Evolutionary conservation across 352 stramenopile species (phyloP).

Genomic region (Phytophthora tubulina): DNA sequence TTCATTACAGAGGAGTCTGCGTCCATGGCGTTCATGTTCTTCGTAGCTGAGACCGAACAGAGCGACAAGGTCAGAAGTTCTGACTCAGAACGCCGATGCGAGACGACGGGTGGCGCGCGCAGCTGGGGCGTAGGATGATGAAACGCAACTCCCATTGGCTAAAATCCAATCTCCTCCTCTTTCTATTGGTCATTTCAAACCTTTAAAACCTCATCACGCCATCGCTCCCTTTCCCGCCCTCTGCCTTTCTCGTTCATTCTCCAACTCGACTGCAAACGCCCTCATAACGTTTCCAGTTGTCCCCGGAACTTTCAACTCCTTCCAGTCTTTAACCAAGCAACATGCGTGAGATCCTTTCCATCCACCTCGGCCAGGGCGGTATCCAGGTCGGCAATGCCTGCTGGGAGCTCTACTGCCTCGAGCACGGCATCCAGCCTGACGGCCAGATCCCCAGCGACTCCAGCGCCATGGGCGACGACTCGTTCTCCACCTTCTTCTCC

Average conservation of each 20-base stretch:
- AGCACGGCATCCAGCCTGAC: conserved; percentile 94
- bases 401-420: conserved; percentile 94
- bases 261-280: conserved; percentile 45
- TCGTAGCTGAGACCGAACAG: not conserved
- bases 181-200: conserved; percentile 29
- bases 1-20: too few relatives aligned
- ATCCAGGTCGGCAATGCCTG: conserved; percentile 89
- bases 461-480: conserved; percentile 86
- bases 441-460: conserved; percentile 79
- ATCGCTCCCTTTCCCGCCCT: conserved; percentile 29
- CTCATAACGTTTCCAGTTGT: conserved; percentile 43
- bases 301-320: conserved; percentile 44
- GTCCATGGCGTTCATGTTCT: too few relatives aligned
- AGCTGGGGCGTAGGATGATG: not conserved
- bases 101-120: not conserved
- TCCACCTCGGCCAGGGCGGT: conserved; percentile 96
- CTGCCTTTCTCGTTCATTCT: conserved; percentile 29
- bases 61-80: conserved; percentile 4
- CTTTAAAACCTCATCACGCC: conserved; percentile 10
- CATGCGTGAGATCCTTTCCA: conserved; percentile 30
- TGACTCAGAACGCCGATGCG: not conserved
- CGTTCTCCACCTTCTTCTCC: conserved; percentile 89
- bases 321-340: not conserved
- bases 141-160: conserved; percentile 1
- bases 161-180: not conserved